Evolutionary conservation across 306 rosid species (phyloP).

Genomic region (Castanospermum australe): DNA sequence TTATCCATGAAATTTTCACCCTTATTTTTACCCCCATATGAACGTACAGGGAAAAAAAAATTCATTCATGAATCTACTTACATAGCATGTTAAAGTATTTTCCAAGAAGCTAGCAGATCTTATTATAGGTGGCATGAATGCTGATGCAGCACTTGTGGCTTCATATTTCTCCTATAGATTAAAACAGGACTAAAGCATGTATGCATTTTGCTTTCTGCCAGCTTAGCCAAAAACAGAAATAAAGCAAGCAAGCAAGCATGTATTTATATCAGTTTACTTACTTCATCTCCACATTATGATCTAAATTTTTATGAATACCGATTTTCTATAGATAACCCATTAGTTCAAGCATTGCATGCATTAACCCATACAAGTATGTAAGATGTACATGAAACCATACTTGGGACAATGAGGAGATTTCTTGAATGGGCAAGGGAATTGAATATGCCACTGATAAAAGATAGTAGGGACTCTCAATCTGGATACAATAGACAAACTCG

Average conservation of each 20-base stretch:
- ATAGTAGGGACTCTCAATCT: background rate
- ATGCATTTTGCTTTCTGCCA: no score
- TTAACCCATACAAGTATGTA: background rate
- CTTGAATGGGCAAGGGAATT: conserved; percentile 26
- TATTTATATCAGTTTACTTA: background rate
- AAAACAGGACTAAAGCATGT: background rate
- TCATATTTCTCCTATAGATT: background rate
- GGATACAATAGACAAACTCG: background rate
- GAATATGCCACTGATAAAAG: conserved; percentile 22
- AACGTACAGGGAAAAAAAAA: background rate
- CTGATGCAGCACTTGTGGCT: background rate
- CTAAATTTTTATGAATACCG: background rate
- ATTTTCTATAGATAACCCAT: background rate
- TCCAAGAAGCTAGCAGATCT: background rate
- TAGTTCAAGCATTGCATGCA: background rate
- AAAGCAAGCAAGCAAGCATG: background rate
- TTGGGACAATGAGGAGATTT: background rate
- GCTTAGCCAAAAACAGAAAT: no score
- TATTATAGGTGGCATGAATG: background rate
- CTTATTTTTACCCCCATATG: no score
- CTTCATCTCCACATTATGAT: background rate
- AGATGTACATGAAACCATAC: background rate
- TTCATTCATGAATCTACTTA: no score
- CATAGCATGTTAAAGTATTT: background rate
- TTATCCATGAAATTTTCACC: no score